phyloP scores from a whole-genome alignment of 495 filamentous ascomycete species.

The Xylaria grammica region DNA sequence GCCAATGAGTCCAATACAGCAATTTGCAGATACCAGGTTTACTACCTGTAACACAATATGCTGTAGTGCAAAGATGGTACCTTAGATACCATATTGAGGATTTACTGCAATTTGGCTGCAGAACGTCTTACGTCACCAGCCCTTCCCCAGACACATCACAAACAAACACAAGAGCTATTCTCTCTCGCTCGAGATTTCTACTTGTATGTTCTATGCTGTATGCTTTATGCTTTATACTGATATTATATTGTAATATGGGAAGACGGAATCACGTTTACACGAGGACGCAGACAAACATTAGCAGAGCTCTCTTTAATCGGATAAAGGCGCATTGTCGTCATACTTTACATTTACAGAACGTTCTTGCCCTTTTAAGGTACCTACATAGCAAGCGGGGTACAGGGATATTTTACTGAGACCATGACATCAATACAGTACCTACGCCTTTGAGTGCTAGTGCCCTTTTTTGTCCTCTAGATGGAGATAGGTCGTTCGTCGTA shows the following conservation, averaged over 20 bases:
- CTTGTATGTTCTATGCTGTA: too few relatives aligned
- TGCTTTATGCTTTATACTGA: too few relatives aligned
- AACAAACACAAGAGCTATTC: neutral
- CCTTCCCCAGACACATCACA: neutral
- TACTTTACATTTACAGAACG: neutral
- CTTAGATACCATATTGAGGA: neutral
- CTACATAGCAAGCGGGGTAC: slow-evolving; percentile 9
- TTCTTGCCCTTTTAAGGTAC: slow-evolving; percentile 3
- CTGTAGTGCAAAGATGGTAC: too few relatives aligned
- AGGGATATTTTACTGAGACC: neutral
- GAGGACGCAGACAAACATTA: too few relatives aligned
- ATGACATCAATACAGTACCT: slow-evolving; percentile 14
- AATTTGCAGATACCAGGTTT: neutral
- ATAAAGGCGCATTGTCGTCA: too few relatives aligned
- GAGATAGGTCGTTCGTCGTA: too few relatives aligned
- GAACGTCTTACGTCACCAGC: slow-evolving; percentile 15
- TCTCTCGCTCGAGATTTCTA: too few relatives aligned
- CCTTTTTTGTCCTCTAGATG: neutral
- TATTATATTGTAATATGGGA: too few relatives aligned
- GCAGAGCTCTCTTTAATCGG: too few relatives aligned
- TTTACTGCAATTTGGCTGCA: neutral
- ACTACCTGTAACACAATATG: too few relatives aligned
- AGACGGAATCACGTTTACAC: too few relatives aligned
- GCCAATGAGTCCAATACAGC: neutral
- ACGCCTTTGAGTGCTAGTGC: slow-evolving; percentile 4